Percentiles rank a stretch among this genome's conserved stretches.
These are phyloP conservation scores for Symbiodinium pilosum DNA, from an alignment of 73 alveolate species.

Conservation along the genomic window DNA sequence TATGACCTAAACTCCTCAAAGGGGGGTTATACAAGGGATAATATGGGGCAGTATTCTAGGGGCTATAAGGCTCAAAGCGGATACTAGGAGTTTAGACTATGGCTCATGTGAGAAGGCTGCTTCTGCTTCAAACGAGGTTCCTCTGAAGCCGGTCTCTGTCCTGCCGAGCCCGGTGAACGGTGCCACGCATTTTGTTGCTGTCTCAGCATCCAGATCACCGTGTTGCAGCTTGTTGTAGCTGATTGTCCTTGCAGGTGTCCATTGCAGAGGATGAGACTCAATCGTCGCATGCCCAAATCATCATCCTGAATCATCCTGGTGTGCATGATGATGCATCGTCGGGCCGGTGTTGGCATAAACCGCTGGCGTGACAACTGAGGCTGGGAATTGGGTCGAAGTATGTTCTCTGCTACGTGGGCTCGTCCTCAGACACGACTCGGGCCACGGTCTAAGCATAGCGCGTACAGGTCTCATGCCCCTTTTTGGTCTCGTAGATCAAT, in stretches of 20 bases:
- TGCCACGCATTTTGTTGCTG: slow-evolving; percentile 18
- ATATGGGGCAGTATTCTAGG: too few species aligned
- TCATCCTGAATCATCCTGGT: too few species aligned
- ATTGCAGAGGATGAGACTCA: neutral
- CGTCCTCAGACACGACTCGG: slow-evolving; percentile 50
- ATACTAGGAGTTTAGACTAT: too few species aligned
- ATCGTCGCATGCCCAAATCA: neutral
- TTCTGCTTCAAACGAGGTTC: too few species aligned
- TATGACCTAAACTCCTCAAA: too few species aligned
- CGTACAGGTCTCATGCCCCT: too few species aligned
- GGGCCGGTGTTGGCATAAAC: neutral
- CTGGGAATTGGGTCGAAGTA: slow-evolving; percentile 25
- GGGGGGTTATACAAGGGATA: too few species aligned
- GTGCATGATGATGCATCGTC: neutral
- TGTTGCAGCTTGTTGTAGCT: too few species aligned
- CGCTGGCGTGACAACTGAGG: neutral
- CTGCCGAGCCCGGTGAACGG: slow-evolving; percentile 47
- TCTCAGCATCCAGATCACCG: neutral
- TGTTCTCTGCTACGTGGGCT: slow-evolving; percentile 63
- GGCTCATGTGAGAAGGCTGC: too few species aligned
- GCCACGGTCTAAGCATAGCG: neutral
- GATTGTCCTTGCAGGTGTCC: neutral
- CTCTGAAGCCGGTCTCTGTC: slow-evolving; percentile 45
- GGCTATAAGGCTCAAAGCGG: too few species aligned
- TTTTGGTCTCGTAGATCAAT: neutral